Evolutionary conservation across 2,329 filamentous ascomycete genomes (phyloP).

Genomic region (Cadophora sp.): DNA sequence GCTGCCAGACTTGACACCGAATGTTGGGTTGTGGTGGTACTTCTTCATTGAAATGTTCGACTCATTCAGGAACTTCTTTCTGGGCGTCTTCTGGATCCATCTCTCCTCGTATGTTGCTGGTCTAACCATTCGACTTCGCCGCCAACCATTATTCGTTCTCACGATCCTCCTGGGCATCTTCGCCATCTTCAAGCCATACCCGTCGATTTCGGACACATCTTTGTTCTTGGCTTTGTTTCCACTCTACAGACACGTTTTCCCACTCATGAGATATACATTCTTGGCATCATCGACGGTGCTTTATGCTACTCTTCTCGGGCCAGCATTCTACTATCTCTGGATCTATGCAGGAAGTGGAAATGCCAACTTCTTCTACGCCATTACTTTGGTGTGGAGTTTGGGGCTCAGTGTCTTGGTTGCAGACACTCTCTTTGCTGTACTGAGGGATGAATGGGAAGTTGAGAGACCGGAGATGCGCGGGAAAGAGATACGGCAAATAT

Average conservation of each 20-base stretch:
- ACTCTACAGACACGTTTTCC: conserved; percentile 90
- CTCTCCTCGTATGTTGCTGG: conserved; percentile 88
- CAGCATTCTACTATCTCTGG: conserved; percentile 97
- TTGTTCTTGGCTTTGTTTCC: conserved; percentile 84
- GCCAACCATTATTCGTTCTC: conserved; percentile 86
- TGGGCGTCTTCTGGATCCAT: conserved; percentile 98
- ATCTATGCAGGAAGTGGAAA: conserved; percentile 98
- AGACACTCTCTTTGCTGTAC: conserved; percentile 85
- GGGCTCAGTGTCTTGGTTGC: conserved; percentile 86
- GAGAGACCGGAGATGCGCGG: conserved; percentile 90
- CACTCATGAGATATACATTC: conserved; percentile 93
- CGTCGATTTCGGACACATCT: conserved; percentile 87
- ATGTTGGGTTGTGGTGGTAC: conserved; percentile 98
- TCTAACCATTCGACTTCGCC: conserved; percentile 80
- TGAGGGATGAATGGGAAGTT: conserved; percentile 93
- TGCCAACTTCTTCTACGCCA: conserved; percentile 99
- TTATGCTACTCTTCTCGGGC: conserved; percentile 88
- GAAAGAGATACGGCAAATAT: conserved; percentile 69
- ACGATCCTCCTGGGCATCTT: conserved; percentile 88
- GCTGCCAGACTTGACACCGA: conserved; percentile 90
- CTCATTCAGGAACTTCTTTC: conserved; percentile 94
- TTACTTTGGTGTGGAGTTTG: conserved; percentile 97
- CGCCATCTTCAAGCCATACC: conserved; percentile 96
- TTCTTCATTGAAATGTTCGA: conserved; percentile 99
- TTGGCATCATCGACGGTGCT: conserved; percentile 82